Conservation (phyloP, 75 land plant genomes). For the Isoetes taiwanensis region DNA sequence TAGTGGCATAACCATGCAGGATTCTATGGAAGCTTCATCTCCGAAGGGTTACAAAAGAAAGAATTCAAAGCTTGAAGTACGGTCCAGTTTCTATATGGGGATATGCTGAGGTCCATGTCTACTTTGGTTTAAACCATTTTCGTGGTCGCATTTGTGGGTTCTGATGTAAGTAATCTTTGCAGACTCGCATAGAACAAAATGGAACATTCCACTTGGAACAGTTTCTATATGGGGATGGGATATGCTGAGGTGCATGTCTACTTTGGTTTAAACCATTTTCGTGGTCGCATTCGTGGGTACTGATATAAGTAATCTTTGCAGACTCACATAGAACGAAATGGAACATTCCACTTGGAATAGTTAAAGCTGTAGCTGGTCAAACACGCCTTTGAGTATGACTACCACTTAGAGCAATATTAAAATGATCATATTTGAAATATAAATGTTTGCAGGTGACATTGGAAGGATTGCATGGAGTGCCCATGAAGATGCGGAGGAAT, state of each 20-base stretch:
- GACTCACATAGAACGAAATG: slow-evolving; percentile 94
- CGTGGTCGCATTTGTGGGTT: not conserved
- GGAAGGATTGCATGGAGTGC: slow-evolving; percentile 92
- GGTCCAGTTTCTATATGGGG: slow-evolving; percentile 69
- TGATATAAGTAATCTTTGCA: slow-evolving; percentile 10
- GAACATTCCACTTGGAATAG: slow-evolving; percentile 72
- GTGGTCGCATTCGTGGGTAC: not conserved
- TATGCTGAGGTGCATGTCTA: slow-evolving; percentile 66
- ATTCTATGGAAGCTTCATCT: slow-evolving; percentile 35
- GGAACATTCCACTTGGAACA: slow-evolving; percentile 63
- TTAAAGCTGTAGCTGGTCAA: slow-evolving; percentile 91
- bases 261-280: not conserved
- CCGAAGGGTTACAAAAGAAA: slow-evolving; percentile 46
- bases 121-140: not conserved
- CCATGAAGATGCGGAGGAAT: slow-evolving; percentile 87
- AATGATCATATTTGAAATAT: not conserved
- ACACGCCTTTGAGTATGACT: slow-evolving; percentile 58
- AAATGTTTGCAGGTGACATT: slow-evolving; percentile 77
- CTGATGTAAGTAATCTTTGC: not conserved
- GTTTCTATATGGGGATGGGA: slow-evolving; percentile 67
- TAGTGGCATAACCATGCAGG: slow-evolving; percentile 72
- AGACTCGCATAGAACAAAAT: slow-evolving; percentile 97
- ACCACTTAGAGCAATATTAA: too few relatives aligned
- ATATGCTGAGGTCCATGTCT: slow-evolving; percentile 67
- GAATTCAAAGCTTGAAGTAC: slow-evolving; percentile 47